These are phyloP conservation scores for Carpinus fangiana DNA, from an alignment of 306 rosid genomes.

Conservation along the genomic window DNA sequence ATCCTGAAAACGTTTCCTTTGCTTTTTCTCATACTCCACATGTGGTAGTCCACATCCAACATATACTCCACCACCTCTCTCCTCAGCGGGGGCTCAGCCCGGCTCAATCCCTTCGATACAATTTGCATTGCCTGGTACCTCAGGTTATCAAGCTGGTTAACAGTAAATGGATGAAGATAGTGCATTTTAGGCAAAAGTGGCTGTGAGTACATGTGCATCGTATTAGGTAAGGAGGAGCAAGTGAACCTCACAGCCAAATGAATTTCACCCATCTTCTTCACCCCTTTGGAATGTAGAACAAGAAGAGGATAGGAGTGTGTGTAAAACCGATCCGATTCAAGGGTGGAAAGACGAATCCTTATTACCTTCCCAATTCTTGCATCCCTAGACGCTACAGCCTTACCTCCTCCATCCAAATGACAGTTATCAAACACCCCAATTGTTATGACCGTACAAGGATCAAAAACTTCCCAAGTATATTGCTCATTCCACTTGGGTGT, in stretches of 20 bases:
- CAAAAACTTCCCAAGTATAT: conserved; percentile 96
- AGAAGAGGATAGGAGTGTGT: conserved; percentile 93
- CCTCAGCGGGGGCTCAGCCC: conserved; percentile 91
- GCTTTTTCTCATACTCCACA: conserved; percentile 99
- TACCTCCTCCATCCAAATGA: conserved; percentile 83
- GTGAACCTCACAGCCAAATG: conserved; percentile 96
- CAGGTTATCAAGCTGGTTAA: conserved; percentile 87
- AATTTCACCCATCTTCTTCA: conserved; percentile 98
- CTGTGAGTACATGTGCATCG: conserved; percentile 97
- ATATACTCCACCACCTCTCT: conserved; percentile 94
- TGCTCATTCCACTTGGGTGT: conserved; percentile 95
- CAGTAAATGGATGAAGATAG: conserved; percentile 83
- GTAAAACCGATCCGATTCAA: conserved; percentile 91
- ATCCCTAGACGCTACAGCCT: conserved; percentile 68
- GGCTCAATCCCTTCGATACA: conserved; percentile 78
- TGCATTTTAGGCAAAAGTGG: conserved; percentile 98
- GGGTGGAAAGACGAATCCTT: conserved; percentile 90
- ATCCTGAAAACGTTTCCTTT: conserved; percentile 94
- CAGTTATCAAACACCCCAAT: conserved; percentile 93
- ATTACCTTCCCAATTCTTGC: conserved; percentile 86
- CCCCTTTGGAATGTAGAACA: conserved; percentile 64
- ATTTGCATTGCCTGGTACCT: conserved; percentile 96
- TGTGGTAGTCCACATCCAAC: conserved; percentile 96
- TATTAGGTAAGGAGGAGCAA: conserved; percentile 84
- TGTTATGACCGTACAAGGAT: conserved; percentile 96